Evolutionary conservation across 2,329 filamentous ascomycete genomes (phyloP).

Genomic region (Aureobasidium sp.): DNA sequence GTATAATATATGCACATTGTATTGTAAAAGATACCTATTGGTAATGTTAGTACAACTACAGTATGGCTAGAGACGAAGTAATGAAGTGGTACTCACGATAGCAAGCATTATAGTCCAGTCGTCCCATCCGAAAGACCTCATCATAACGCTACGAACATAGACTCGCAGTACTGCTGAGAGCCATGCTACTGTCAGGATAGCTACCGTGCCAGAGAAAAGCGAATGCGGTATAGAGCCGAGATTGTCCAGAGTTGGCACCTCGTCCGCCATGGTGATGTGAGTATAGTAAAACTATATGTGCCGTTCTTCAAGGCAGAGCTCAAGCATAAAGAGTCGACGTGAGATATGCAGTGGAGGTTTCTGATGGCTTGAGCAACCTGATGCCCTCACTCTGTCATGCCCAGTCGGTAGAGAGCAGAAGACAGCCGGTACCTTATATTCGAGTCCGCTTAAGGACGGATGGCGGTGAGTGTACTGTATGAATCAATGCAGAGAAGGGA

Average conservation of each 20-base stretch:
- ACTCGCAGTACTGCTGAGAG: conserved; percentile 11
- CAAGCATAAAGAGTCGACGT: neutral
- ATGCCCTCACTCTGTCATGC: neutral
- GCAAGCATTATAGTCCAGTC: conserved; percentile 11
- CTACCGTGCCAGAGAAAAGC: neutral
- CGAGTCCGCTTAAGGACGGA: neutral
- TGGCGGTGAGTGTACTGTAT: neutral
- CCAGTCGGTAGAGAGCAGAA: neutral
- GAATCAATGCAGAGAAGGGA: neutral
- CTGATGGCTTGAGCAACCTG: neutral
- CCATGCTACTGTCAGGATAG: conserved; percentile 14
- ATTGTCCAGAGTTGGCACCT: neutral
- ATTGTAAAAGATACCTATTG: neutral
- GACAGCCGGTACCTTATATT: neutral
- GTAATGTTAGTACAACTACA: neutral
- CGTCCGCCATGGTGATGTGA: neutral
- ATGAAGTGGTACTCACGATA: neutral
- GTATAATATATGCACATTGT: conserved; percentile 9
- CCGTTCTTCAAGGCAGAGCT: no score
- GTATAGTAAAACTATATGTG: neutral
- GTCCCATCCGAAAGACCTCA: conserved; percentile 10
- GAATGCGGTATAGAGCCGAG: neutral
- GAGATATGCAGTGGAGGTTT: no score
- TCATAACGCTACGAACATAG: conserved; percentile 16
- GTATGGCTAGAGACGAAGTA: neutral